These are phyloP conservation scores for Pseudogymnoascus sp. DNA, from an alignment of 2,329 filamentous ascomycete genomes.

Conservation along the genomic window DNA sequence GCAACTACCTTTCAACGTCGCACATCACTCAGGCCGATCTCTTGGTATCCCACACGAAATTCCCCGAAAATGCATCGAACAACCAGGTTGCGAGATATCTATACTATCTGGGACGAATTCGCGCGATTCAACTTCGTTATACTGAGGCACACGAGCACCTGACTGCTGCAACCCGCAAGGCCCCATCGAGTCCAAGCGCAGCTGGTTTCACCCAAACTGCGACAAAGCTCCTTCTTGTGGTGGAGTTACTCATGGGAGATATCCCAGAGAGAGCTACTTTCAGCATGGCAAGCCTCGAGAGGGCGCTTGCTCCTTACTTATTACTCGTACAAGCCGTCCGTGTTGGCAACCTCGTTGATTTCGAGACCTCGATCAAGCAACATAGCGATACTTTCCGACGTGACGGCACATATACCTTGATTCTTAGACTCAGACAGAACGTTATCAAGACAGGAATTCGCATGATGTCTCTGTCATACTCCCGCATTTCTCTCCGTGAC, in stretches of 20 bases:
- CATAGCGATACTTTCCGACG: constrained; percentile 81
- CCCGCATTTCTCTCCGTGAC: constrained; percentile 90
- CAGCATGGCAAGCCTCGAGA: constrained; percentile 80
- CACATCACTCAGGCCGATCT: constrained; percentile 96
- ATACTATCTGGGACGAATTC: constrained; percentile 94
- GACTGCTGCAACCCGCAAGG: constrained; percentile 88
- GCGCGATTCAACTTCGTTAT: constrained; percentile 92
- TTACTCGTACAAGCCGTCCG: constrained; percentile 90
- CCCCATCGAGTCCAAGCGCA: constrained; percentile 80
- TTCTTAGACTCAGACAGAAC: constrained; percentile 90
- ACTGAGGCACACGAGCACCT: constrained; percentile 95
- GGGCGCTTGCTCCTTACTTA: constrained; percentile 86
- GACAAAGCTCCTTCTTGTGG: constrained; percentile 91
- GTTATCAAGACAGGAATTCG: constrained; percentile 99
- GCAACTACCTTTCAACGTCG: constrained; percentile 92
- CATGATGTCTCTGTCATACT: constrained; percentile 98
- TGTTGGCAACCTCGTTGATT: constrained; percentile 91
- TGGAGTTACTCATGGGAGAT: constrained; percentile 96
- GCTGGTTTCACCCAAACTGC: constrained; percentile 94
- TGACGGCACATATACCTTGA: constrained; percentile 91
- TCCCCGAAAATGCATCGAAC: constrained; percentile 89
- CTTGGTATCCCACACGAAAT: constrained; percentile 89
- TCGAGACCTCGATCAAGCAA: constrained; percentile 76
- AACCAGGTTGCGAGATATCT: constrained; percentile 97
- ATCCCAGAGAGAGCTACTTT: constrained; percentile 94